Evolutionary conservation across 208 protist species (phyloP).

Genomic region (Naegleria fowleri): DNA sequence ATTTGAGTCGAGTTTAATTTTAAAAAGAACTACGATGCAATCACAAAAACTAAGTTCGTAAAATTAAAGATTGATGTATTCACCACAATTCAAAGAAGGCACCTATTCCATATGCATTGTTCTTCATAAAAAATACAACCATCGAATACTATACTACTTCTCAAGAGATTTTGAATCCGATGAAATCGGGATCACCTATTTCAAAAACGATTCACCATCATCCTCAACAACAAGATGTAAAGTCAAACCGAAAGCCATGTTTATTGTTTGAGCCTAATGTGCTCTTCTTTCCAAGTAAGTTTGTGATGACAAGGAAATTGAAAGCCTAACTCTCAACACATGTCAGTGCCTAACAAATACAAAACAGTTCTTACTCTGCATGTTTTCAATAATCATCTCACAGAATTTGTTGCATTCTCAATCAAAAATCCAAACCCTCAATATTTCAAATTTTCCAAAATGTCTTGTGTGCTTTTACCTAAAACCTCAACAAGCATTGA

Average conservation of each 20-base stretch:
- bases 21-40: too few species aligned
- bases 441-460: neutral
- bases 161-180: neutral
- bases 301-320: too few species aligned
- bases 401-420: neutral
- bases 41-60: too few species aligned
- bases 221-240: neutral
- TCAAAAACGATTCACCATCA: neutral
- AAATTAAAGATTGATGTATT: too few species aligned
- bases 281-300: neutral
- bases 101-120: too few species aligned
- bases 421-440: neutral
- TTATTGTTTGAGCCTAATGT: neutral
- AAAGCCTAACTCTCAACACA: too few species aligned
- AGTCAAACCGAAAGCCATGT: neutral
- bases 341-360: neutral
- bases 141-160: too few species aligned
- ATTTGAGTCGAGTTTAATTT: too few species aligned
- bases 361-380: neutral
- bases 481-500: neutral
- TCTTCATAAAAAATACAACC: too few species aligned
- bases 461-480: too few species aligned
- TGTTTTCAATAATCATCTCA: neutral
- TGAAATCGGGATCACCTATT: neutral
- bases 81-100: too few species aligned